Percentiles rank a stretch among this genome's conserved stretches.
These are phyloP conservation scores for Sordariomycetes sp. DNA, from an alignment of 2,329 filamentous ascomycete species.

Conservation along the genomic window DNA sequence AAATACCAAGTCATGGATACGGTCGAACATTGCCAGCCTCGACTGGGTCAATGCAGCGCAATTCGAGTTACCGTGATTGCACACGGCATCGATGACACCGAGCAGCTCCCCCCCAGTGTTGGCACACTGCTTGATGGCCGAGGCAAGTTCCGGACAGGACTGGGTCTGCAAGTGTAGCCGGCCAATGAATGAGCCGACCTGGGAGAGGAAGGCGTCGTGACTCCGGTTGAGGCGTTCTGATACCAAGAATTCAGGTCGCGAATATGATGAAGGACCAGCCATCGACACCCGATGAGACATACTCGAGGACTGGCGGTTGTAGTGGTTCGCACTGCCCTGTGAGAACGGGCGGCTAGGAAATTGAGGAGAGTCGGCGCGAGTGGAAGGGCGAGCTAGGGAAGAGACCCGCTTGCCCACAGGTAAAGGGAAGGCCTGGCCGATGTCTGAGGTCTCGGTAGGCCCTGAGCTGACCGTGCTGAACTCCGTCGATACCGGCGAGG, in stretches of 20 bases:
- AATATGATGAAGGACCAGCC: slow-evolving; percentile 54
- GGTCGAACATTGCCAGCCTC: slow-evolving; percentile 68
- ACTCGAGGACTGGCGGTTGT: slow-evolving; percentile 40
- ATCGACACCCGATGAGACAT: slow-evolving; percentile 71
- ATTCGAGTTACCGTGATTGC: slow-evolving; percentile 52
- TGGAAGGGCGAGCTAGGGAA: slow-evolving; percentile 24
- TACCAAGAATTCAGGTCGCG: slow-evolving; percentile 63
- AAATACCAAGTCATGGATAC: slow-evolving; percentile 70
- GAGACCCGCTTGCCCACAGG: slow-evolving; percentile 35
- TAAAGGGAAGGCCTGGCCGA: slow-evolving; percentile 4
- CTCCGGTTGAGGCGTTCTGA: slow-evolving; percentile 72
- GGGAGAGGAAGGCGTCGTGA: slow-evolving; percentile 83
- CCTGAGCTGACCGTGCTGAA: no score
- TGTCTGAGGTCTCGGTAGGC: no score
- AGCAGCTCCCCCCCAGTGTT: slow-evolving; percentile 73
- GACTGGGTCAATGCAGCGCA: slow-evolving; percentile 17
- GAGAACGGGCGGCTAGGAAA: slow-evolving; percentile 11
- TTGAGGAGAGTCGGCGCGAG: slow-evolving; percentile 17
- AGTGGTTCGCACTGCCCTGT: slow-evolving; percentile 23
- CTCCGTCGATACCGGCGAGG: background rate
- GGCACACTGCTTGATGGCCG: slow-evolving; percentile 76
- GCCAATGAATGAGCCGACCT: slow-evolving; percentile 88
- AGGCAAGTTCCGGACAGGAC: slow-evolving; percentile 72
- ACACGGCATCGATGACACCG: slow-evolving; percentile 72
- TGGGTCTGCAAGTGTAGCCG: slow-evolving; percentile 85